Base-by-base conservation (phyloP, 495 filamentous ascomycete species). In the Penicillium soppii region DNA sequence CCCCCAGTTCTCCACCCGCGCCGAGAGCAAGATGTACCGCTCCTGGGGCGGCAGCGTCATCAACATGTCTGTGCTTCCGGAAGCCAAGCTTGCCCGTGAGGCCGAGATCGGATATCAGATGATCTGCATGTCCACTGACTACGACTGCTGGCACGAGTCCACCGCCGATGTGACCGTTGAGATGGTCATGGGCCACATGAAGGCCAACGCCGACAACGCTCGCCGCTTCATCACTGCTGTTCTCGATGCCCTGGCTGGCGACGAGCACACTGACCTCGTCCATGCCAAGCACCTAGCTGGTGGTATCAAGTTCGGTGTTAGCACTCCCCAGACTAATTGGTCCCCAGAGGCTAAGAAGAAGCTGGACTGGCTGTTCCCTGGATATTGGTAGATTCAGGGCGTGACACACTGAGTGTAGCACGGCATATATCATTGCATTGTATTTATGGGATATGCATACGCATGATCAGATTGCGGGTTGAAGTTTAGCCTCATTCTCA, bases 101-200 rank as follows among this genome's bases (percentile, higher is more conserved):
- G 95, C 95, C 4, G 95, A 99, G 75, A 86, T 99, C 56, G 88
- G 87, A 13, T 97, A 96, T 64, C 90, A 92, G 74, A 92, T 97
- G 82, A 92, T 99, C 58, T 97, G 92, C 78, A 99, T 99, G 95
- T 86, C 88, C 22, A 99, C 94, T 19, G 94, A 99, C 72, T 99
- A 99, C 62, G 95, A 99, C 70, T 96, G 92, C 81, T 97, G 94
- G 94, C 88, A 89, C 65, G 69, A 71, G 47, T 76, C 76, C 5
- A 84, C 81, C 38, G 87, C 86, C 33, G 83, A 82, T 48, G 94
- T 99, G 27, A 91, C 88, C 52, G 94, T 99, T 7, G 89, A 89
- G 64, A 96, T 96, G 87, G 95, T 99, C 12, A 92, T 97, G 86
- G 87, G 82, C 37, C 86, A 97, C 69, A 99, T 99, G 95, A 86